Evolutionary conservation across 345 rosid species (phyloP).

Genomic region (Erodium maritimum): DNA sequence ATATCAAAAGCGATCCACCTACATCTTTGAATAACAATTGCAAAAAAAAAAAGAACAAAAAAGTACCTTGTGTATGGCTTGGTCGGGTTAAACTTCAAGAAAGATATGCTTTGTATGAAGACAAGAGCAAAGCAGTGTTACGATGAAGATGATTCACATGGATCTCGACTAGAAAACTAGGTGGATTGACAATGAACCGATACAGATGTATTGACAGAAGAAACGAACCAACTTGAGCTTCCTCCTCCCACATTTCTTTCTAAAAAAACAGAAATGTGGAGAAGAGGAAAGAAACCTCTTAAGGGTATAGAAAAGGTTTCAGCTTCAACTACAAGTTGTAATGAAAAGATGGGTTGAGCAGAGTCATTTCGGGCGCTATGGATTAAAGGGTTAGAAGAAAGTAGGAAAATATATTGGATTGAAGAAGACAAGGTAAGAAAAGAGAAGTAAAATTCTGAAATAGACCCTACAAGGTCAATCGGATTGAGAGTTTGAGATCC

Average conservation of each 20-base stretch:
- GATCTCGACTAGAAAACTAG: slow-evolving; percentile 13
- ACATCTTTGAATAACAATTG: not conserved
- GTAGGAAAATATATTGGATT: slow-evolving; percentile 1
- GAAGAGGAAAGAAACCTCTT: slow-evolving; percentile 26
- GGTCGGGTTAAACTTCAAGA: too few relatives aligned
- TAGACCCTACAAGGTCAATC: not conserved
- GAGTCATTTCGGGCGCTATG: too few relatives aligned
- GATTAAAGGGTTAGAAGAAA: too few relatives aligned
- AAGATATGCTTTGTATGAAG: too few relatives aligned
- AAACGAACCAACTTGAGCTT: slow-evolving; percentile 12
- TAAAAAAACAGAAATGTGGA: slow-evolving; percentile 47
- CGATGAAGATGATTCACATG: not conserved
- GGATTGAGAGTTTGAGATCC: not conserved
- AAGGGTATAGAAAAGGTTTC: slow-evolving; percentile 9
- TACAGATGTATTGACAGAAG: slow-evolving; percentile 16
- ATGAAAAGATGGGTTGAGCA: too few relatives aligned
- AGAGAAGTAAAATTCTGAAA: not conserved
- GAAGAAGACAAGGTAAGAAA: not conserved
- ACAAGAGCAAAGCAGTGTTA: not conserved
- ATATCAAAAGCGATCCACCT: not conserved
- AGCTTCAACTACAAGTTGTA: slow-evolving; percentile 19
- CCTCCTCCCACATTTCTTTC: slow-evolving; percentile 50
- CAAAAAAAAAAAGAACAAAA: too few relatives aligned
- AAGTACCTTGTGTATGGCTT: not conserved
- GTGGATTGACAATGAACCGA: slow-evolving; percentile 9